Percentiles rank a stretch among this genome's conserved stretches.
Conservation (phyloP, 192 early-diverging fungal genomes). For the Jimgerdemannia flammicorona region DNA sequence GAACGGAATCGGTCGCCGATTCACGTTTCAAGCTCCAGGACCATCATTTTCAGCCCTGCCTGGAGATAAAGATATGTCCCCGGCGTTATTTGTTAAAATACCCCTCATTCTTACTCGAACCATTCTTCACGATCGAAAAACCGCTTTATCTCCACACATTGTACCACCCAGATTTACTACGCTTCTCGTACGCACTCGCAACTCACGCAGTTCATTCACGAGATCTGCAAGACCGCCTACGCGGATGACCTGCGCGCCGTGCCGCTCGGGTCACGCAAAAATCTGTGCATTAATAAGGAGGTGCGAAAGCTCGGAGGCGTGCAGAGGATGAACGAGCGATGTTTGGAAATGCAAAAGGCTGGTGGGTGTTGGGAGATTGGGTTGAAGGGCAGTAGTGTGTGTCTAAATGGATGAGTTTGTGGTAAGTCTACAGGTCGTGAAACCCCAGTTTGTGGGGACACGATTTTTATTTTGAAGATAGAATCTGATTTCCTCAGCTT, state of each 20-base stretch:
- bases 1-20: neutral
- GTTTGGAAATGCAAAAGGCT: conserved; percentile 78
- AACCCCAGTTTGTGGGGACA: neutral
- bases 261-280: conserved; percentile 77
- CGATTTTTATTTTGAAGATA: neutral
- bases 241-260: conserved; percentile 52
- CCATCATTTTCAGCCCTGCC: no score
- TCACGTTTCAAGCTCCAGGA: no score
- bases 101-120: no score
- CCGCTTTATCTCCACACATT: no score
- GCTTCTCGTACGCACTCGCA: conserved; percentile 89
- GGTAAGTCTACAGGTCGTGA: no score
- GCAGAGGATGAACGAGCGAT: conserved; percentile 71
- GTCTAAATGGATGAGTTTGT: no score
- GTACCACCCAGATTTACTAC: conserved; percentile 49
- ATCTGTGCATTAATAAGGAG: conserved; percentile 77
- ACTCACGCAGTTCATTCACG: conserved; percentile 81
- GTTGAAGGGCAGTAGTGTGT: neutral
- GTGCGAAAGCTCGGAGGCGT: conserved; percentile 51
- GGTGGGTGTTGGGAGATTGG: conserved; percentile 21
- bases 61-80: no score
- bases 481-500: no score
- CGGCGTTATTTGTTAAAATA: no score
- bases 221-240: conserved; percentile 79
- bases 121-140: no score